Evolutionary conservation across 2,329 filamentous ascomycete species (phyloP).

Genomic region (Sporothrix globosa): DNA sequence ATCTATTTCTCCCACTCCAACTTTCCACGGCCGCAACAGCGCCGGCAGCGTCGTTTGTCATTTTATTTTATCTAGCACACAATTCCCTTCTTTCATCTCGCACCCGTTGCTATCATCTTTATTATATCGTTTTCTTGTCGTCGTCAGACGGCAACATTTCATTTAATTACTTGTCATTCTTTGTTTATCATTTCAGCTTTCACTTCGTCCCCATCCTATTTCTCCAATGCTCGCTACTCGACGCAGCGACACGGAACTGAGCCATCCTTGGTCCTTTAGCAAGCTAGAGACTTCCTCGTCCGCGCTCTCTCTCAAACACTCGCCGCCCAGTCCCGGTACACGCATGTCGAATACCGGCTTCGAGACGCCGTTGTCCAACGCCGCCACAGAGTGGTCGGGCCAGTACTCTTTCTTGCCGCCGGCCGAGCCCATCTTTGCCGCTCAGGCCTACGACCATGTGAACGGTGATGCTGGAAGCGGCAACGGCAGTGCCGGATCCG

Average conservation of each 20-base stretch:
- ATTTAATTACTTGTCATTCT: background rate
- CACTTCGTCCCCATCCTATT: background rate
- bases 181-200: background rate
- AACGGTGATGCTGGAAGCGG: constrained; percentile 6
- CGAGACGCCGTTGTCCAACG: constrained; percentile 56
- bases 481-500: constrained; percentile 1
- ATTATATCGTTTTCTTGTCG: background rate
- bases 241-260: constrained; percentile 58
- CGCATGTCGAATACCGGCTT: constrained; percentile 61
- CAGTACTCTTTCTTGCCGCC: constrained; percentile 57
- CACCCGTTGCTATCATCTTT: background rate
- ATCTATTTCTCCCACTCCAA: constrained; percentile 8
- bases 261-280: constrained; percentile 56
- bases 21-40: background rate
- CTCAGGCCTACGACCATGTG: constrained; percentile 45
- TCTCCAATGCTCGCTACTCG: constrained; percentile 59
- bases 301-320: constrained; percentile 47
- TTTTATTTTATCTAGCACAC: background rate
- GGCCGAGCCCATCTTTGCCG: constrained; percentile 49
- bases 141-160: background rate
- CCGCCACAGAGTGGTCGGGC: constrained; percentile 59
- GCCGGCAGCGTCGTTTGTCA: background rate
- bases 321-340: constrained; percentile 44
- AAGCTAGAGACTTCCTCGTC: constrained; percentile 52
- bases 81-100: background rate